Percentiles rank a stretch among this genome's conserved stretches.
Conservation (phyloP, 371 early-diverging fungal species). For the Actinomucor elegans region DNA sequence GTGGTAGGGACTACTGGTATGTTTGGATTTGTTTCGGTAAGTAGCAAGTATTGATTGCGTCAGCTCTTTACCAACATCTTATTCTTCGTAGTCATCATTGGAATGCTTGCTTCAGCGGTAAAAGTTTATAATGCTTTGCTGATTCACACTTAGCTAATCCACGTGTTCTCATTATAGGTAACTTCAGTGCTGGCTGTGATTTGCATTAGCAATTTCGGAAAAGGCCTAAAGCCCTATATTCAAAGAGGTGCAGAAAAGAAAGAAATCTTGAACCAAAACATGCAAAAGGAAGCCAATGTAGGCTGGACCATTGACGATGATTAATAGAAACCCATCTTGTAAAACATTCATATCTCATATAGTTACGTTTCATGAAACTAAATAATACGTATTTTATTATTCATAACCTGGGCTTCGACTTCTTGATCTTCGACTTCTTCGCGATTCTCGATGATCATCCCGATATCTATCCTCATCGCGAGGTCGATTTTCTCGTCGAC, state of each 20-base stretch:
- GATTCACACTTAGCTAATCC: no score
- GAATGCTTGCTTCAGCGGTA: constrained; percentile 39
- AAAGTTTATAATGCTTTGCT: constrained; percentile 9
- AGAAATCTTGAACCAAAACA: constrained; percentile 12
- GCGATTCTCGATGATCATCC: constrained; percentile 14
- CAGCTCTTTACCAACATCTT: no score
- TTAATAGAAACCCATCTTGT: constrained; percentile 2
- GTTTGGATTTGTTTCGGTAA: constrained; percentile 53
- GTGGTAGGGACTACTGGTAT: constrained; percentile 34
- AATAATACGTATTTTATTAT: neutral
- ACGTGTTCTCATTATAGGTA: constrained; percentile 1
- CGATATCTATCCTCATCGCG: constrained; percentile 11
- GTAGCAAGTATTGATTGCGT: neutral
- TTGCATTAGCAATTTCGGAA: constrained; percentile 40
- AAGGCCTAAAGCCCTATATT: constrained; percentile 42
- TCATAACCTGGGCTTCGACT: constrained; percentile 7
- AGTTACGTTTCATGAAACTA: no score
- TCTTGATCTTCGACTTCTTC: constrained; percentile 27
- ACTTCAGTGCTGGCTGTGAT: constrained; percentile 25
- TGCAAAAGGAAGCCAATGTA: constrained; percentile 18
- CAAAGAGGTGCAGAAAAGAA: constrained; percentile 41
- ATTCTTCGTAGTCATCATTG: constrained; percentile 28
- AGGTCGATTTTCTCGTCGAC: constrained; percentile 12
- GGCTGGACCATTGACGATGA: constrained; percentile 49
- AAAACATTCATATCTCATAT: neutral